Percentiles rank a stretch among this genome's conserved stretches.
phyloP scores from a whole-genome alignment of 2,329 filamentous ascomycete species.

The Cladosporium sp. region DNA sequence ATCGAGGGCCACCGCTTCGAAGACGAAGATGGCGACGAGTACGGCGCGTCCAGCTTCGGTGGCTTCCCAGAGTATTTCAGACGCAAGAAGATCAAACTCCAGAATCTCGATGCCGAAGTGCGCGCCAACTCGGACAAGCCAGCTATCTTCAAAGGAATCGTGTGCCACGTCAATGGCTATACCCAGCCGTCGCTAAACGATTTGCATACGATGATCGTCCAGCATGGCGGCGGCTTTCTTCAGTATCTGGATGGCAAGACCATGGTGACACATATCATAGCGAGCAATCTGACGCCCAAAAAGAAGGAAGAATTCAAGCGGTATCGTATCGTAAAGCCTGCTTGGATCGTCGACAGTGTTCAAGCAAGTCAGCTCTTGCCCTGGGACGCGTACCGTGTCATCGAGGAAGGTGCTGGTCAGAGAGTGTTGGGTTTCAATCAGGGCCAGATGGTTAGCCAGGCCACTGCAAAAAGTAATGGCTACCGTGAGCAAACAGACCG shows the following conservation, averaged over 20 bases:
- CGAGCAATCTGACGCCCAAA: slow-evolving; percentile 83
- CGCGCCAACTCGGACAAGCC: slow-evolving; percentile 70
- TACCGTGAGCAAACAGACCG: slow-evolving; percentile 78
- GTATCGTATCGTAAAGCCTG: slow-evolving; percentile 89
- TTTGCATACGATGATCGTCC: slow-evolving; percentile 81
- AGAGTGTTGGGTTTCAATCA: slow-evolving; percentile 64
- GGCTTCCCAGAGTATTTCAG: slow-evolving; percentile 90
- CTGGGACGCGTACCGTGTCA: slow-evolving; percentile 79
- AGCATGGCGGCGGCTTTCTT: slow-evolving; percentile 89
- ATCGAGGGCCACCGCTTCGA: slow-evolving; percentile 70
- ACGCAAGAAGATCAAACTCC: slow-evolving; percentile 93
- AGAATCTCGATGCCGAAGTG: slow-evolving; percentile 84
- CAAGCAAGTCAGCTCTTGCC: slow-evolving; percentile 74
- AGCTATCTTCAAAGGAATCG: slow-evolving; percentile 83
- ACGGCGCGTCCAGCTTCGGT: slow-evolving; percentile 78
- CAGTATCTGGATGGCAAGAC: slow-evolving; percentile 96
- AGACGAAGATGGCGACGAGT: slow-evolving; percentile 84
- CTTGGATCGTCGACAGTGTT: slow-evolving; percentile 90
- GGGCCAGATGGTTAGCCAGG: slow-evolving; percentile 64
- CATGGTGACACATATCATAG: slow-evolving; percentile 91
- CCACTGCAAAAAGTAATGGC: slow-evolving; percentile 55
- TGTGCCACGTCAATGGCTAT: slow-evolving; percentile 91
- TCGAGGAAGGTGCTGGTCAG: slow-evolving; percentile 80
- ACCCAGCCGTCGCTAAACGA: slow-evolving; percentile 90
- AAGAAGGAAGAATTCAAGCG: slow-evolving; percentile 82